Base-by-base conservation (phyloP, 495 filamentous ascomycete genomes). In the Podospora australis region DNA sequence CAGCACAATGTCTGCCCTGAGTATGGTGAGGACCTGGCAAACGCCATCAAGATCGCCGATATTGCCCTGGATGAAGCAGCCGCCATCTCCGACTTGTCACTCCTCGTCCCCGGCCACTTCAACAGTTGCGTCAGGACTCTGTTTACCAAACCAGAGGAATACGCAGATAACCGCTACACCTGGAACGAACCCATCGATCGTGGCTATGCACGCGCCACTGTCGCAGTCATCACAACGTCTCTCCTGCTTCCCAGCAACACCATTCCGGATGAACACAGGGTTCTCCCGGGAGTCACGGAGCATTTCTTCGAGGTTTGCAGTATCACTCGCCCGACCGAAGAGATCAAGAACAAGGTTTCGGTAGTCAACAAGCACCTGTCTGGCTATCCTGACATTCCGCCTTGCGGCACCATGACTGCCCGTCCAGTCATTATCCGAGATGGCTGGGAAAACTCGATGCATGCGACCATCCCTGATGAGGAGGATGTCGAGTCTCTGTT, bases 1-100 rank as follows among this genome's bases (percentile, higher is more conserved):
- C 76, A 77, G 47, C 91, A 96, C 56, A 73, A 86, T 28, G 92
- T 95, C 11, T 94, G 88, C 53, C 84, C 85, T 3, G 92, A 98
- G 54, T 83, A 90, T 61, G 68, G 56, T 1, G 70, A 74, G 1
- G 76, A 86, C 52, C 74, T 97, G 42, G 63, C 78, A 22, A 72
- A 70, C 2, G 90, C 90, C 2, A 72, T 83, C 19, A 60, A 55
- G 2, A 61, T 89, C 32, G 96, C 90, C 56, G 77, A 84, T 21
- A 55, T 72, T 20, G 88, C 86, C 10, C 70, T 79, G 7, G 67
- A 71, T 16, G 87, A 97, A 60, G 63, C 89, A 9, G 75, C 77
- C 54, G 69, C 76, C 36, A 74, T 79, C 29, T 55, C 68, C 14
- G 59, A 77, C 10, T 59, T 82, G 14, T 63, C 70, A 2, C 39